Percentiles rank a stretch among this genome's conserved stretches.
These are phyloP conservation scores for Colletotrichum sp. DNA, from an alignment of 2,329 filamentous ascomycete genomes.

Conservation along the genomic window DNA sequence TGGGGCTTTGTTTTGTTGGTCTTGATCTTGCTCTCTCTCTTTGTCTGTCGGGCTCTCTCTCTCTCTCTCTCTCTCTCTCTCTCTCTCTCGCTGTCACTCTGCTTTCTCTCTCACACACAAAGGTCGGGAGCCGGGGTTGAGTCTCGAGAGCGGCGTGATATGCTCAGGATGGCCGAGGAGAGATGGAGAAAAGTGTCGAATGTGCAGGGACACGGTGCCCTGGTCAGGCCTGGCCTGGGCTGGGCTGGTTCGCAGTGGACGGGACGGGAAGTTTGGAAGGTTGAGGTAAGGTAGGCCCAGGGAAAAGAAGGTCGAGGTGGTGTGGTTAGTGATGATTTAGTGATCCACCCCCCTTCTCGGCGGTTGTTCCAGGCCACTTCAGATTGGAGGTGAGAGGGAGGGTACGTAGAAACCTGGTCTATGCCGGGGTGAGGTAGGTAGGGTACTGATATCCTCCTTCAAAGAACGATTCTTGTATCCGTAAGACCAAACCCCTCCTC, in stretches of 20 bases:
- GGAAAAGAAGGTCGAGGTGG: conserved; percentile 6
- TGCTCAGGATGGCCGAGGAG: conserved; percentile 3
- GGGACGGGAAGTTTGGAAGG: conserved; percentile 21
- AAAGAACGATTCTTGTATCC: background rate
- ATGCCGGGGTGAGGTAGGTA: background rate
- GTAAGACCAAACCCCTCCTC: background rate
- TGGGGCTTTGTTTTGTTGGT: too few relatives aligned
- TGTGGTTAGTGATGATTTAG: conserved; percentile 19
- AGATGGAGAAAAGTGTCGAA: background rate
- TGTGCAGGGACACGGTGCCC: conserved; percentile 17
- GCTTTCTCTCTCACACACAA: background rate
- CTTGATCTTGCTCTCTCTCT: too few relatives aligned
- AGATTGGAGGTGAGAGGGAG: conserved; percentile 9
- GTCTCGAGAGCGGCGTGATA: background rate
- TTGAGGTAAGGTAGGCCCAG: conserved; percentile 10
- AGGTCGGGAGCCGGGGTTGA: background rate
- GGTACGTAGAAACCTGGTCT: background rate
- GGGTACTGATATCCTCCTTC: background rate
- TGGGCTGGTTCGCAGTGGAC: conserved; percentile 18
- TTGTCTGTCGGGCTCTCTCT: too few relatives aligned
- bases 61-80: too few relatives aligned
- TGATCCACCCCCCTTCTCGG: conserved; percentile 11
- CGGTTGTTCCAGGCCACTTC: conserved; percentile 11
- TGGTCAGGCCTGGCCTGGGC: conserved; percentile 8
- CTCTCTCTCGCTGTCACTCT: background rate